Evolutionary conservation across 345 rosid genomes (phyloP), one percentile per base, ranked within the genome.

Genomic region (Moringa oleifera): DNA sequence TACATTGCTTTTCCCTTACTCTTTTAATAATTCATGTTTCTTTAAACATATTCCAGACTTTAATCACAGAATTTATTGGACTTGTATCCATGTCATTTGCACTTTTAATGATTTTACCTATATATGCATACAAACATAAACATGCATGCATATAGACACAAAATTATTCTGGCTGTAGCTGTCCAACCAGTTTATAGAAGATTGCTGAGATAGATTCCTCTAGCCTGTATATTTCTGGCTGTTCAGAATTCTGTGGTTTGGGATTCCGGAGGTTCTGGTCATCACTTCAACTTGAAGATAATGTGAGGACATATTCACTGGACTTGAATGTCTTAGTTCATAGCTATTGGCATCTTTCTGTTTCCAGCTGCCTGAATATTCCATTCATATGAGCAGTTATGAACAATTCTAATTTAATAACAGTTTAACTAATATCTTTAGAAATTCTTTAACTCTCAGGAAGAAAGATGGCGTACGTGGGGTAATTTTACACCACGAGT

Each of bases 221-320:
- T 64, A 45, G 11, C 37, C 37, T 33, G 11, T 33, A 33, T 54
- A n/a, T 71, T 18, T 57, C 25, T 67, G 61, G 31, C 23, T 16
- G 20, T 57, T 51, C 72, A 91, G 97, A 91, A 91, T 77, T 91
- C 97, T 51, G 89, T 88, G 57, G 96, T 93, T 46, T 91, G 91
- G 65, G 63, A 62, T 52, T 85, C 97, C 59, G 93, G 72, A 45
- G 79, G 78, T 62, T 79, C 91, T 58, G 96, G 97, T 60, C 81
- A 80, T 62, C 97, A 91, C 57, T 68, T 77, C 68, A 90, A 88
- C 71, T 75, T 96, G 54, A 77, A 82, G 65, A 75, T 66, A 51
- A 68, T 36, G 97, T 90, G 79, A 82, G 82, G 59, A 13, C 18
- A 25, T 59, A 17, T n/a, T n/a, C n/a, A 20, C 24, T 24, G 20